Percentiles rank a stretch among this genome's conserved stretches.
These are phyloP conservation scores for Gossypium turneri DNA, from an alignment of 345 rosid genomes.

Conservation along the genomic window DNA sequence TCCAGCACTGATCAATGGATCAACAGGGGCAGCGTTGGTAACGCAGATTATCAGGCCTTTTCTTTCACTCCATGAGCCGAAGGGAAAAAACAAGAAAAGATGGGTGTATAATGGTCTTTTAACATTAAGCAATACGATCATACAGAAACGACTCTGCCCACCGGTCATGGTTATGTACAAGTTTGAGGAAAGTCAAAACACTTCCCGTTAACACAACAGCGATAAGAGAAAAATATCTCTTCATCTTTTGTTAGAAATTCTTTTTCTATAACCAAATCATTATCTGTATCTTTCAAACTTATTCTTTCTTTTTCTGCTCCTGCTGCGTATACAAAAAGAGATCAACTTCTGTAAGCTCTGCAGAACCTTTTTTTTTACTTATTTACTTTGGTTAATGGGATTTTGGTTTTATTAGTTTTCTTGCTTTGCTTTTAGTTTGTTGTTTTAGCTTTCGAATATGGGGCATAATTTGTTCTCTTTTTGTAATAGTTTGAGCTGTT, in stretches of 20 bases:
- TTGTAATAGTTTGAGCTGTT: constrained; percentile 2
- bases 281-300: not conserved
- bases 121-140: not conserved
- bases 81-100: not conserved
- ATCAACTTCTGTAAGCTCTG: constrained; percentile 13
- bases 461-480: not conserved
- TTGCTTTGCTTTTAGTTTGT: not conserved
- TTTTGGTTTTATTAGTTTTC: not conserved
- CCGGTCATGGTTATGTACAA: constrained; percentile 20
- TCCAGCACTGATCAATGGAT: too few relatives aligned
- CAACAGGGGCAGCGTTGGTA: too few relatives aligned
- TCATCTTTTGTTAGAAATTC: not conserved
- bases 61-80: too few relatives aligned
- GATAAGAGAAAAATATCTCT: not conserved
- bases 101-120: constrained; percentile 17
- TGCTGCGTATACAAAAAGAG: not conserved
- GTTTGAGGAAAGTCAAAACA: constrained; percentile 14
- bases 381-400: not conserved
- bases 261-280: not conserved
- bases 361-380: not conserved
- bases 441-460: not conserved
- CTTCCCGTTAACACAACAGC: not conserved
- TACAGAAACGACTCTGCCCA: constrained; percentile 22
- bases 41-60: too few relatives aligned
- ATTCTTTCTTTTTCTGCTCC: not conserved